A percentile compares a stretch with the other conserved stretches of the same genome.
Conservation (phyloP, 1,284 basidiomycete species). For the Microstroma glucosiphilum region DNA sequence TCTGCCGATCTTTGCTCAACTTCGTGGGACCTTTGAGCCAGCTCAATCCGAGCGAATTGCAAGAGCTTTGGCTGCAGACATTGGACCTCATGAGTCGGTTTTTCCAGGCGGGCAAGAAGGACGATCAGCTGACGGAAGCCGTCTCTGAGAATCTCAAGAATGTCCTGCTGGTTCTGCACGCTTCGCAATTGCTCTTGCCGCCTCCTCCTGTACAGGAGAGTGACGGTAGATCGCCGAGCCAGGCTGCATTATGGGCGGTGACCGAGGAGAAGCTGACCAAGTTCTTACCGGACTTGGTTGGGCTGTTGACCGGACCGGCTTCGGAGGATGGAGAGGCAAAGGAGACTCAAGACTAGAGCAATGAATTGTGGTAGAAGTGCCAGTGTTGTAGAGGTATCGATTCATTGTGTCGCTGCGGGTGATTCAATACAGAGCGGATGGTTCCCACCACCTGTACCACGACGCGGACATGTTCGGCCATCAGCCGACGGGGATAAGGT, state of each 20-base stretch:
- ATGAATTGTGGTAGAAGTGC: no score
- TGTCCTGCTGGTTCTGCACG: constrained; percentile 90
- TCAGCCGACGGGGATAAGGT: no score
- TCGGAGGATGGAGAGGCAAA: no score
- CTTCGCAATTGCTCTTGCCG: constrained; percentile 71
- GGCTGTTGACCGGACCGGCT: no score
- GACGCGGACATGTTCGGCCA: no score
- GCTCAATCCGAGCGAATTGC: constrained; percentile 57
- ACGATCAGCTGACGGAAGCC: constrained; percentile 86
- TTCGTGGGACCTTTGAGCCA: constrained; percentile 60
- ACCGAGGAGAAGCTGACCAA: constrained; percentile 21
- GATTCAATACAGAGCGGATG: no score
- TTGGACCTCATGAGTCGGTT: constrained; percentile 81
- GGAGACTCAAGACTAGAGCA: no score
- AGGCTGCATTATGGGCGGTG: constrained; percentile 24
- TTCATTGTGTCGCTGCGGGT: no score
- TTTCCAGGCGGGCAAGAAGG: constrained; percentile 69
- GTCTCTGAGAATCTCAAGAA: constrained; percentile 95
- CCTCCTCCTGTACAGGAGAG: constrained; percentile 52
- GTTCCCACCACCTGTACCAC: no score
- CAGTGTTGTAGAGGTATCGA: no score
- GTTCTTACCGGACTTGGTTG: background rate
- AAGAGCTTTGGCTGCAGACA: constrained; percentile 81
- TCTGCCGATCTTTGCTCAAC: constrained; percentile 94
- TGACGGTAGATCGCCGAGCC: constrained; percentile 14